These are phyloP conservation scores for Mycena amicta DNA, from an alignment of 768 basidiomycete species.

Conservation along the genomic window DNA sequence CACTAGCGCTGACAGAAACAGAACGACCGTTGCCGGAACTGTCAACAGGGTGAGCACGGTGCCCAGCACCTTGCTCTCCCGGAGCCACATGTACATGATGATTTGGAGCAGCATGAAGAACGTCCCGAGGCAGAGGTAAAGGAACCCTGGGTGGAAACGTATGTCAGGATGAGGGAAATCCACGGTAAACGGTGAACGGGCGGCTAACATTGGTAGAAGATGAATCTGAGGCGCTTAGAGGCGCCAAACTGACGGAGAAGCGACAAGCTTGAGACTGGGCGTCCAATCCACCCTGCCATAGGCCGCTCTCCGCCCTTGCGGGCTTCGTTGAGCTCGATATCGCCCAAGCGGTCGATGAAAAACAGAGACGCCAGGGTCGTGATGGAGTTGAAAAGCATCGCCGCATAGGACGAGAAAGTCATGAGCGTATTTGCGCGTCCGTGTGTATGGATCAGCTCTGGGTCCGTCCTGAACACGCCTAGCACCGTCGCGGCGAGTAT, in stretches of 20 bases:
- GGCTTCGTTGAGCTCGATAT: slow-evolving; percentile 7
- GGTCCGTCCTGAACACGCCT: not conserved
- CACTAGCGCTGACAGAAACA: not conserved
- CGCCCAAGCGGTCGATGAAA: slow-evolving; percentile 4
- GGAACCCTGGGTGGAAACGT: slow-evolving; percentile 2
- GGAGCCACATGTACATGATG: slow-evolving; percentile 4
- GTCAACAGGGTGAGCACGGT: not conserved
- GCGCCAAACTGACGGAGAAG: slow-evolving; percentile 2
- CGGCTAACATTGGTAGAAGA: slow-evolving; percentile 8
- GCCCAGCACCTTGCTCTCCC: not conserved
- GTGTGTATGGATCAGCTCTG: not conserved
- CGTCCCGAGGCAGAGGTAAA: slow-evolving; percentile 1
- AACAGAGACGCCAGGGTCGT: slow-evolving; percentile 1
- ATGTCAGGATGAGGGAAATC: not conserved
- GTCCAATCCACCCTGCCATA: not conserved
- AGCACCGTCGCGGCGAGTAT: not conserved
- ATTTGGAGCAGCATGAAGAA: not conserved
- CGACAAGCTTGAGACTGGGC: not conserved
- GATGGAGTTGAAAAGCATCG: slow-evolving; percentile 6
- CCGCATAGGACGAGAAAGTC: slow-evolving; percentile 4
- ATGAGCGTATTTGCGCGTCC: not conserved
- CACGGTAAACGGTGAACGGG: not conserved
- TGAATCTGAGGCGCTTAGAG: not conserved
- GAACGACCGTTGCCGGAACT: not conserved
- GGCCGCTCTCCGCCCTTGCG: not conserved